Evolutionary conservation across 768 basidiomycete genomes (phyloP), one percentile per base, ranked within the genome.

Genomic region (Boletus speciosus): DNA sequence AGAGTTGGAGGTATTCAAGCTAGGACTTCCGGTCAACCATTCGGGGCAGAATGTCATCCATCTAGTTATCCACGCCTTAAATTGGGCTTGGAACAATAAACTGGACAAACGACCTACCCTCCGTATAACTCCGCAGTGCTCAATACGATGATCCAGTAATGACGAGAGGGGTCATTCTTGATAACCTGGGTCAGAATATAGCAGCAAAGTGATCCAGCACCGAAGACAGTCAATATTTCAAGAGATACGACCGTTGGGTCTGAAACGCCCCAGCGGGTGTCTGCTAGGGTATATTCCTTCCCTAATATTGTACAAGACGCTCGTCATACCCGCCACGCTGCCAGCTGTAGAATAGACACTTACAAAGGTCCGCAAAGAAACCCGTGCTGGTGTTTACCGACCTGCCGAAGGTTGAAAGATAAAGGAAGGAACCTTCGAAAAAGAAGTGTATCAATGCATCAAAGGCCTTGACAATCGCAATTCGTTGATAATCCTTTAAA

Each of bases 41-140:
- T 92, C 90, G 1, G 90, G 90, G 63, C 84, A 85, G 71, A 93
- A 93, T 3, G 90, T 93, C 90, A 93, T 91, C 84, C 84, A 91
- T 31, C 84, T 85, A 55, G 36, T 15, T 12, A 23, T 47, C 15
- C 29, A 40, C 27, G 45, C 36, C 16, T 50, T 39, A 46, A 44
- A 19, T 36, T 5, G 23, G 35, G 11, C 39, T 15, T 5, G 7
- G 34, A 16, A 2, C 6, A 9, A 27, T 21, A 34, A 7, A 9
- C 25, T 16, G 37, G 40, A 47, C 21, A 29, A 49, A 31, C 31
- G n/a, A 66, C 78, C 39, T 44, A 88, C 82, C 85, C 85, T 61
- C 90, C 89, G 54, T 91, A 90, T 5, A 92, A 62, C 65, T 93
- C 90, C 5, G 76, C 87, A 2, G 86, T 90, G 63, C 84, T 81